Conservation (phyloP, 768 basidiomycete genomes). For the Coprinellus micaceus region DNA sequence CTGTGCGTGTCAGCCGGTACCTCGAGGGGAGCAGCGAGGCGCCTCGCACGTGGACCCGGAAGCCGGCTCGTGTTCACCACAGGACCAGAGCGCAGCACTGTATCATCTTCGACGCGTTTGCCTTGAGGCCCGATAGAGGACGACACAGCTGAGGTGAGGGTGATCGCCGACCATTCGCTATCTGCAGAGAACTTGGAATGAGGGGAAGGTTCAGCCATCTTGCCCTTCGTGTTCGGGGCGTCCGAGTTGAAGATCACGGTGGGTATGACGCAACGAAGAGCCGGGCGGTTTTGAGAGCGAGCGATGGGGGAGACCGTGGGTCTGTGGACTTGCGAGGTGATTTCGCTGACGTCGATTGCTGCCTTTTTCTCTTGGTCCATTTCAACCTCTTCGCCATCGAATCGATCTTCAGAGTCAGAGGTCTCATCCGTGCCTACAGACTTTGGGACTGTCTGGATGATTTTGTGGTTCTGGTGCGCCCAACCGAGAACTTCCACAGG, state of each 20-base stretch:
- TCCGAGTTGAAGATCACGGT: conserved; percentile 17
- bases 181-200: conserved; percentile 13
- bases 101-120: neutral
- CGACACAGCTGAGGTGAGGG: conserved; percentile 7
- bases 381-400: neutral
- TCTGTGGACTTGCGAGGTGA: neutral
- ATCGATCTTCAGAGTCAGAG: neutral
- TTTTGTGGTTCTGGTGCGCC: neutral
- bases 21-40: neutral
- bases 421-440: too few relatives aligned
- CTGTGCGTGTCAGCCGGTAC: neutral
- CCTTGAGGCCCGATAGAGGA: neutral
- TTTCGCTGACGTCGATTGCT: conserved; percentile 3
- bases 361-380: neutral
- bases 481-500: neutral
- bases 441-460: neutral
- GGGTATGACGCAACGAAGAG: conserved; percentile 26
- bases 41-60: neutral
- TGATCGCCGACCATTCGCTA: conserved; percentile 16
- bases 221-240: too few relatives aligned
- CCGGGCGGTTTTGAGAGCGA: conserved; percentile 12
- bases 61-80: neutral
- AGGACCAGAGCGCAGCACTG: neutral
- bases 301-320: neutral
- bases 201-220: too few relatives aligned